A percentile compares a stretch with the other conserved stretches of the same genome.
phyloP scores from a whole-genome alignment of 306 rosid species.

The Senna siamea region DNA sequence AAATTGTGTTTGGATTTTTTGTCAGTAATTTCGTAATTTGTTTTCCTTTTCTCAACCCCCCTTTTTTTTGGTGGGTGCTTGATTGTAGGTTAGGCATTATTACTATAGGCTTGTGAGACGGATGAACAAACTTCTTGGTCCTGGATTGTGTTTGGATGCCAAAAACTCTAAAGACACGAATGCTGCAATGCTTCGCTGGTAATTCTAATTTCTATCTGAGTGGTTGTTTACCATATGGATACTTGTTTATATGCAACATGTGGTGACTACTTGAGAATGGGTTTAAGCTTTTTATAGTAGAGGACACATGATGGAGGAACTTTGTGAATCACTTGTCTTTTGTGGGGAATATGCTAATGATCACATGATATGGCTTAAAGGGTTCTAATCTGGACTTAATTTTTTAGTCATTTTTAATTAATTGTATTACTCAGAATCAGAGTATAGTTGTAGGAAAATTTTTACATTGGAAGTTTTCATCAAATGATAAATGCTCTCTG shows the following conservation, averaged over 20 bases:
- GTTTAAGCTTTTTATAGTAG: neutral
- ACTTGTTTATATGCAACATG: slow-evolving; percentile 6
- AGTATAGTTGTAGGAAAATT: neutral
- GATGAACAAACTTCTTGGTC: slow-evolving; percentile 97
- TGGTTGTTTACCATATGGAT: slow-evolving; percentile 19
- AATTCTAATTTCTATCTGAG: slow-evolving; percentile 34
- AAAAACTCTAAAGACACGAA: slow-evolving; percentile 92
- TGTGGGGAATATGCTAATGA: slow-evolving; percentile 34
- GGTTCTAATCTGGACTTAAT: slow-evolving; percentile 17
- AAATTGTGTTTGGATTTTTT: slow-evolving; percentile 16
- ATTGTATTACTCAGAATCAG: slow-evolving; percentile 18
- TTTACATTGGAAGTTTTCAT: slow-evolving; percentile 30
- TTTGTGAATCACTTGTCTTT: neutral
- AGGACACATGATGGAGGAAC: slow-evolving; percentile 6
- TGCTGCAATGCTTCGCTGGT: slow-evolving; percentile 99
- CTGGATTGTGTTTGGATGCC: slow-evolving; percentile 89
- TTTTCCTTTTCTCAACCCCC: slow-evolving; percentile 28
- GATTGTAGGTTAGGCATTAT: slow-evolving; percentile 86
- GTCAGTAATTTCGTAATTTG: slow-evolving; percentile 21
- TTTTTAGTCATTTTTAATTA: slow-evolving; percentile 23
- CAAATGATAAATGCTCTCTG: slow-evolving; percentile 35
- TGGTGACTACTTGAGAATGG: slow-evolving; percentile 16
- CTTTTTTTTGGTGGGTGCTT: slow-evolving; percentile 9
- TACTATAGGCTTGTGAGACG: slow-evolving; percentile 98
- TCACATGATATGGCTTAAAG: slow-evolving; percentile 18